A percentile compares a stretch with the other conserved stretches of the same genome.
Conservation (phyloP, 306 rosid species). For the Sphenostylis stenocarpa region DNA sequence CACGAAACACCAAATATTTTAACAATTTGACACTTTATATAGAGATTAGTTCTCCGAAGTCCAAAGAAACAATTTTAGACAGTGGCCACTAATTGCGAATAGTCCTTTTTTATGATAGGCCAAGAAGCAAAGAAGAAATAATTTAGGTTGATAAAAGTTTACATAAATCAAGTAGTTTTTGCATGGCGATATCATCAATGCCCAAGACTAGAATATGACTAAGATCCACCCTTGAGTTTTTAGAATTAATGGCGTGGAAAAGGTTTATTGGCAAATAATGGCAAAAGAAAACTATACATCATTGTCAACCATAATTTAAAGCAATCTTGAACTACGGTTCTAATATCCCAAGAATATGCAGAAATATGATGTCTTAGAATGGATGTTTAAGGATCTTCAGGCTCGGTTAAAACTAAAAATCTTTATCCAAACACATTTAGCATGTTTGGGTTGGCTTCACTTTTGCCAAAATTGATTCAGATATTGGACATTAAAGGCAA, state of each 20-base stretch:
- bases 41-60: constrained; percentile 3
- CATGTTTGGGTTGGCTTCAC: not conserved
- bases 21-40: not conserved
- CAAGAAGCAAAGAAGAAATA: not conserved
- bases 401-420: not conserved
- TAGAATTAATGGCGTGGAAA: constrained; percentile 4
- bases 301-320: constrained; percentile 14
- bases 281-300: not conserved
- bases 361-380: not conserved
- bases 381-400: not conserved
- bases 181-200: not conserved
- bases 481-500: not conserved
- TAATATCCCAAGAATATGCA: not conserved
- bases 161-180: not conserved
- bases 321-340: not conserved
- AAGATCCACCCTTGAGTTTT: not conserved
- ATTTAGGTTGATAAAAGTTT: not conserved
- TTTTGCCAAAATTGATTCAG: not conserved
- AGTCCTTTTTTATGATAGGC: not conserved
- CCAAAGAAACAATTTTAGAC: not conserved
- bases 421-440: not conserved
- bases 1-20: not conserved
- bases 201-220: constrained; percentile 7
- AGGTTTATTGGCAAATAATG: not conserved
- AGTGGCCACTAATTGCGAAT: not conserved